These are phyloP conservation scores for Eimeria acervulina DNA, from an alignment of 169 alveolate species.

Conservation along the genomic window DNA sequence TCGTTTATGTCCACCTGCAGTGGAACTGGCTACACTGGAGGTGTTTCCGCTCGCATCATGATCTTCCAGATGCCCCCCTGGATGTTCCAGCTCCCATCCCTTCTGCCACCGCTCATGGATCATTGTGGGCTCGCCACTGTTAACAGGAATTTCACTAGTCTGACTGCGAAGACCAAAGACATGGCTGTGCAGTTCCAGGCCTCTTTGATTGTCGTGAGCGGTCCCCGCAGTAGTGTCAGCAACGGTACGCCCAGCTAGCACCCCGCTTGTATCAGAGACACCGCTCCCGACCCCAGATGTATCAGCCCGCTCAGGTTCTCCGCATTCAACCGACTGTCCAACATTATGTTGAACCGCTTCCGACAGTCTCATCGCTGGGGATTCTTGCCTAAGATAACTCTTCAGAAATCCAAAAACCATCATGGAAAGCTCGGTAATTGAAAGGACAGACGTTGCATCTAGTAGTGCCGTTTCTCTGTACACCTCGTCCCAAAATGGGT, in stretches of 20 bases:
- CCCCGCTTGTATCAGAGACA: background rate
- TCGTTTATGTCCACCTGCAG: background rate
- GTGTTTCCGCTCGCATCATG: background rate
- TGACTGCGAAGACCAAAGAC: background rate
- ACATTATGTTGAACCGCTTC: constrained; percentile 16
- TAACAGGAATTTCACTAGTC: background rate
- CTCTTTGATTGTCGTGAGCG: background rate
- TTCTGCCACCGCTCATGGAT: constrained; percentile 4
- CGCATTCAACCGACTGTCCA: background rate
- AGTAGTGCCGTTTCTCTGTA: constrained; percentile 56
- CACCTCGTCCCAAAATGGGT: constrained; percentile 81
- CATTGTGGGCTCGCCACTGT: background rate
- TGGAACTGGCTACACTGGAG: background rate
- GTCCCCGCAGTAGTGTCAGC: background rate
- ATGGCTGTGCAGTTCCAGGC: background rate
- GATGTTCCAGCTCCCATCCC: background rate
- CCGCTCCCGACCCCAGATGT: background rate
- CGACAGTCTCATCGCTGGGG: background rate
- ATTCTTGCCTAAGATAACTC: constrained; percentile 42
- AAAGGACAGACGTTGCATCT: constrained; percentile 46
- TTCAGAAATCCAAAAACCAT: constrained; percentile 82
- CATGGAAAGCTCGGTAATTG: constrained; percentile 78
- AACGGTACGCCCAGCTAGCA: background rate
- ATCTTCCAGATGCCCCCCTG: background rate
- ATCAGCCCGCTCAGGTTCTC: background rate